A percentile compares a stretch with the other conserved stretches of the same genome.
phyloP scores from a whole-genome alignment of 495 filamentous ascomycete species.

The Lentithecium fluviatile region DNA sequence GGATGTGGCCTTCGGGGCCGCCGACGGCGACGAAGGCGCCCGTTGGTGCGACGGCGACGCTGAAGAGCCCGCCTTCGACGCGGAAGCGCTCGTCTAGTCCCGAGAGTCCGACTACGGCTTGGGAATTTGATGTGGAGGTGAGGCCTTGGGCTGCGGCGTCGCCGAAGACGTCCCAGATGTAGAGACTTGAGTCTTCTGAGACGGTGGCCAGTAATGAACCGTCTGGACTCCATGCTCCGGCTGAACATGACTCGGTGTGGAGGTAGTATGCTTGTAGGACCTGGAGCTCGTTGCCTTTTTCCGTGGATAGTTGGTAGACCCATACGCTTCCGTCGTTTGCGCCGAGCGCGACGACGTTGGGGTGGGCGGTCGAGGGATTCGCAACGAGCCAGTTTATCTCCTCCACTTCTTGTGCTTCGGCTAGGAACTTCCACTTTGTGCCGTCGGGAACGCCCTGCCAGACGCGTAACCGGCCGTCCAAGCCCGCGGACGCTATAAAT shows the following conservation, averaged over 20 bases:
- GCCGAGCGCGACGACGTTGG: constrained; percentile 85
- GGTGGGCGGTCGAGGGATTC: constrained; percentile 66
- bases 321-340: constrained; percentile 92
- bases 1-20: constrained; percentile 79
- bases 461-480: constrained; percentile 66
- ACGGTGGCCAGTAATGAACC: constrained; percentile 88
- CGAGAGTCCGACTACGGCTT: constrained; percentile 76
- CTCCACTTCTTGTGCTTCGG: constrained; percentile 78
- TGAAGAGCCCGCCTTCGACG: constrained; percentile 88
- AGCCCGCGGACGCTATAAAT: constrained; percentile 78
- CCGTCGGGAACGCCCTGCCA: constrained; percentile 43
- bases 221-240: constrained; percentile 86
- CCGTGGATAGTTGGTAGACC: constrained; percentile 76
- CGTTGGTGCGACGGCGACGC: constrained; percentile 73
- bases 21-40: constrained; percentile 80
- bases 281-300: constrained; percentile 56
- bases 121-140: constrained; percentile 62
- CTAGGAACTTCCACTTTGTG: constrained; percentile 60
- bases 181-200: constrained; percentile 81
- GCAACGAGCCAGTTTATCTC: constrained; percentile 89
- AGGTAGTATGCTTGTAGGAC: constrained; percentile 89
- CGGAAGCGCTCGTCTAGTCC: constrained; percentile 81
- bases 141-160: constrained; percentile 74
- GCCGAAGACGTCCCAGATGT: constrained; percentile 91
- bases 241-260: constrained; percentile 82